These are phyloP conservation scores for Rhizopogon vesiculosus DNA, from an alignment of 768 basidiomycete species.

Conservation along the genomic window DNA sequence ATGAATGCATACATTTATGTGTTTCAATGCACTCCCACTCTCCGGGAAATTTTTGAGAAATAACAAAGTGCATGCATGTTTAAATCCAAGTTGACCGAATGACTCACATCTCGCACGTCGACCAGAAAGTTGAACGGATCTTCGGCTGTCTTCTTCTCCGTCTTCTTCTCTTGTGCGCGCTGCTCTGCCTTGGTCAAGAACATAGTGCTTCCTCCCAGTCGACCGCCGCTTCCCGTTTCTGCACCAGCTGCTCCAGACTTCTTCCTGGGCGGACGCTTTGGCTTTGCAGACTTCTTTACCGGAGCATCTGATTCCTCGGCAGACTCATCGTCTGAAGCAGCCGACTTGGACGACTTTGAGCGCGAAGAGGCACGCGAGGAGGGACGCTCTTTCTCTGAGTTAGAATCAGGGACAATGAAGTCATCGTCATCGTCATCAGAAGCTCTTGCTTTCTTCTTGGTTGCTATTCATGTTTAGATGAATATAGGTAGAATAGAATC, in stretches of 20 bases:
- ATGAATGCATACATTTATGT: not conserved
- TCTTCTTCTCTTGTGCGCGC: constrained; percentile 70
- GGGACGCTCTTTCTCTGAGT: constrained; percentile 54
- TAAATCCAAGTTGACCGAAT: not conserved
- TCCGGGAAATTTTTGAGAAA: not conserved
- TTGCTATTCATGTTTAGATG: constrained; percentile 25
- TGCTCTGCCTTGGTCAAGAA: constrained; percentile 86
- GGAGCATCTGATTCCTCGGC: constrained; percentile 35
- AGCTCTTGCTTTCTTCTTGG: constrained; percentile 29
- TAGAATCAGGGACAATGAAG: constrained; percentile 60
- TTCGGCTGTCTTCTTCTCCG: constrained; percentile 77
- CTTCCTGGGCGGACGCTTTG: constrained; percentile 27
- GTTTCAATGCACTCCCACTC: not conserved
- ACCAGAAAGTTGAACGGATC: constrained; percentile 71
- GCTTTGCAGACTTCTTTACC: constrained; percentile 30
- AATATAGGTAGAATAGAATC: not conserved
- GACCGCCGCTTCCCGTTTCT: constrained; percentile 17
- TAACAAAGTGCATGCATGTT: not conserved
- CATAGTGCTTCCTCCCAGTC: constrained; percentile 26
- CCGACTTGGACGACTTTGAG: constrained; percentile 26
- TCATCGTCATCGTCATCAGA: constrained; percentile 71
- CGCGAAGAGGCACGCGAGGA: constrained; percentile 51
- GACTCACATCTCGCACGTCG: constrained; percentile 65
- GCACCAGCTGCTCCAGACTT: constrained; percentile 23
- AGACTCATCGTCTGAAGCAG: constrained; percentile 34